phyloP scores from a whole-genome alignment of 1,284 basidiomycete species.

The Malassezia furfur region DNA sequence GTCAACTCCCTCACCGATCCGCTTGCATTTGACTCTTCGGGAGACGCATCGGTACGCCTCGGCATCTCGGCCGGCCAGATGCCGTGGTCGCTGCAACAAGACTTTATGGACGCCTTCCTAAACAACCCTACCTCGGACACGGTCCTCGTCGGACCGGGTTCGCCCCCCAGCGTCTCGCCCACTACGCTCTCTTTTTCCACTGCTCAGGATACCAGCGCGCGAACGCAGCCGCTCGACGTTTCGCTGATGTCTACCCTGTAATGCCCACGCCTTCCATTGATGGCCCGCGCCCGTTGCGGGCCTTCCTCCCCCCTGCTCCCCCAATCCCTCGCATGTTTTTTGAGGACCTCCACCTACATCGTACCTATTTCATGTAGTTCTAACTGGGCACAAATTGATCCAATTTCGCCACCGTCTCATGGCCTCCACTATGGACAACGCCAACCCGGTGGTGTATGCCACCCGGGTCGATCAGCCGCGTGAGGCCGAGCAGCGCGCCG shows the following conservation, averaged over 20 bases:
- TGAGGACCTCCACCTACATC: too few relatives aligned
- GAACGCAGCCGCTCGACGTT: neutral
- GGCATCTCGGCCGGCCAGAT: constrained; percentile 1
- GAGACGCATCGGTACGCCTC: neutral
- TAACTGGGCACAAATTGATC: neutral
- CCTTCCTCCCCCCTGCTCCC: too few relatives aligned
- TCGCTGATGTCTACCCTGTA: constrained; percentile 2
- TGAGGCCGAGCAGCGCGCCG: constrained; percentile 12
- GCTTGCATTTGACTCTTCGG: neutral
- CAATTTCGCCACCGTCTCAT: too few relatives aligned
- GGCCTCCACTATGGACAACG: constrained; percentile 44
- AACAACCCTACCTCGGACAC: constrained; percentile 4
- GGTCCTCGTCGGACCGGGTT: neutral
- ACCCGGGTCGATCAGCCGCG: constrained; percentile 38
- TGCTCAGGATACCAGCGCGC: neutral
- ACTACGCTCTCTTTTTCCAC: neutral
- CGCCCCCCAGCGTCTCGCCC: neutral
- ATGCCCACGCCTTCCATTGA: neutral
- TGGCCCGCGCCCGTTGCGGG: too few relatives aligned
- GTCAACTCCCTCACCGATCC: constrained; percentile 9
- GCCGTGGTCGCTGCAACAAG: constrained; percentile 5
- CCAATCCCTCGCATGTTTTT: too few relatives aligned
- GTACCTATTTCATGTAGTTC: neutral
- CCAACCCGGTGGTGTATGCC: constrained; percentile 49
- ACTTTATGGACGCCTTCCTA: constrained; percentile 16